Percentiles rank a stretch among this genome's conserved stretches.
These are phyloP conservation scores for Paxillus ammoniavirescens DNA, from an alignment of 768 basidiomycete species.

Conservation along the genomic window DNA sequence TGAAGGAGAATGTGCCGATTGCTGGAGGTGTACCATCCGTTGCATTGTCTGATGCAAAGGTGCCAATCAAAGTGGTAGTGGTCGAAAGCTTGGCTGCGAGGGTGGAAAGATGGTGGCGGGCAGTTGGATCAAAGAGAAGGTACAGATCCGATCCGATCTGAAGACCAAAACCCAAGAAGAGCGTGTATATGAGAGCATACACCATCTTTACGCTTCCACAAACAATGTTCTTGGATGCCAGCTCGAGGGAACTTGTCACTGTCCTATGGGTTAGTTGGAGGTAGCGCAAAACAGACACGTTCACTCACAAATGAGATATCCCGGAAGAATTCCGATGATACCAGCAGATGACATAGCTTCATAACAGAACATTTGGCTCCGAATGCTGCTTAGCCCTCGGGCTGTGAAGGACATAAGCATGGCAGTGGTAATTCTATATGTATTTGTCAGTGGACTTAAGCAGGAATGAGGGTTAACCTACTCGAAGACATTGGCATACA, in stretches of 20 bases:
- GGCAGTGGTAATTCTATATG: slow-evolving; percentile 72
- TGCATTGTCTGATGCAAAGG: slow-evolving; percentile 58
- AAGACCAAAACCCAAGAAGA: slow-evolving; percentile 82
- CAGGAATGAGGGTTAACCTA: slow-evolving; percentile 28
- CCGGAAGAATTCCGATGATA: slow-evolving; percentile 89
- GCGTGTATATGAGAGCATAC: slow-evolving; percentile 82
- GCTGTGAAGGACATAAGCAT: slow-evolving; percentile 80
- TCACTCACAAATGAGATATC: slow-evolving; percentile 72
- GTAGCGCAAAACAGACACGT: background rate
- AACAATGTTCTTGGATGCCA: slow-evolving; percentile 84
- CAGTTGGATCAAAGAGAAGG: slow-evolving; percentile 62
- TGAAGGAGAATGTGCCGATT: slow-evolving; percentile 66
- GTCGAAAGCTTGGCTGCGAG: slow-evolving; percentile 52
- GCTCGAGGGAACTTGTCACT: slow-evolving; percentile 81
- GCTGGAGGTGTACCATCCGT: slow-evolving; percentile 44
- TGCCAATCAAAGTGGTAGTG: slow-evolving; percentile 57
- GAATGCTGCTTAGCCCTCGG: slow-evolving; percentile 79
- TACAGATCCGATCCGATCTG: slow-evolving; percentile 84
- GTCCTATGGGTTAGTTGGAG: slow-evolving; percentile 15
- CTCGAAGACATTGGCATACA: slow-evolving; percentile 94
- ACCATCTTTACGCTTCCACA: slow-evolving; percentile 87
- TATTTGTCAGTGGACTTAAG: slow-evolving; percentile 6
- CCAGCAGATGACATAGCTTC: slow-evolving; percentile 86
- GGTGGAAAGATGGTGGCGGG: slow-evolving; percentile 50
- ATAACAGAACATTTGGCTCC: slow-evolving; percentile 81